Conservation (phyloP, 2,329 filamentous ascomycete genomes). For the Penicillium decumbens region DNA sequence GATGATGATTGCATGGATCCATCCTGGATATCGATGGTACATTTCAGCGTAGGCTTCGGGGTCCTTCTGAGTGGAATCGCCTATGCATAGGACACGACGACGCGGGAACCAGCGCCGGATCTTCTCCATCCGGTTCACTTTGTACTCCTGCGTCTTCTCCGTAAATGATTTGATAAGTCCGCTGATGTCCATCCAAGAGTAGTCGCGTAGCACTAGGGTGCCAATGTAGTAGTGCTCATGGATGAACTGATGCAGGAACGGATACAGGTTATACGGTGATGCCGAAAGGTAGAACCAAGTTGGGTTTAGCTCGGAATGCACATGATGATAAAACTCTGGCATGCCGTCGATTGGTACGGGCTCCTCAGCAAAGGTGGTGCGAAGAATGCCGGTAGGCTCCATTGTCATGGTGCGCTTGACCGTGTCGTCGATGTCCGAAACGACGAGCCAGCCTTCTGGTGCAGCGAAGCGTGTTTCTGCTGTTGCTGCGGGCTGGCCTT, state of each 20-base stretch:
- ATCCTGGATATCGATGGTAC: slow-evolving; percentile 63
- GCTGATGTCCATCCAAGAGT: slow-evolving; percentile 76
- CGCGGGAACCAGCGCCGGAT: slow-evolving; percentile 73
- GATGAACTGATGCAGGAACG: slow-evolving; percentile 74
- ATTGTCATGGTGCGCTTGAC: slow-evolving; percentile 87
- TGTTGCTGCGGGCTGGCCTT: slow-evolving; percentile 41
- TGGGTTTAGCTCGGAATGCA: slow-evolving; percentile 57
- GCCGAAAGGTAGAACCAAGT: slow-evolving; percentile 92
- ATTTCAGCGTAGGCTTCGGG: slow-evolving; percentile 84
- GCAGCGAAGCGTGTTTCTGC: slow-evolving; percentile 71
- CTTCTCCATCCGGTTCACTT: slow-evolving; percentile 72
- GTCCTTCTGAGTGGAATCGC: slow-evolving; percentile 87
- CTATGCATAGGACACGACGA: slow-evolving; percentile 75
- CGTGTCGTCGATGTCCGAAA: slow-evolving; percentile 91
- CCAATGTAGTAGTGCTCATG: slow-evolving; percentile 67
- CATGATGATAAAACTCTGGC: slow-evolving; percentile 72
- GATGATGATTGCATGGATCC: slow-evolving; percentile 81
- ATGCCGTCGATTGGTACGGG: slow-evolving; percentile 71
- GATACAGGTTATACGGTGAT: slow-evolving; percentile 90
- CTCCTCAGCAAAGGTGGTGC: slow-evolving; percentile 74
- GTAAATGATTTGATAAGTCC: slow-evolving; percentile 77
- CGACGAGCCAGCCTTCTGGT: slow-evolving; percentile 74
- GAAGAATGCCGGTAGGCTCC: slow-evolving; percentile 72
- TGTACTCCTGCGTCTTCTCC: slow-evolving; percentile 77
- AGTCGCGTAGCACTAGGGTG: slow-evolving; percentile 77